These are phyloP conservation scores for Scedosporium apiospermum DNA, from an alignment of 2,329 filamentous ascomycete genomes.

Conservation along the genomic window DNA sequence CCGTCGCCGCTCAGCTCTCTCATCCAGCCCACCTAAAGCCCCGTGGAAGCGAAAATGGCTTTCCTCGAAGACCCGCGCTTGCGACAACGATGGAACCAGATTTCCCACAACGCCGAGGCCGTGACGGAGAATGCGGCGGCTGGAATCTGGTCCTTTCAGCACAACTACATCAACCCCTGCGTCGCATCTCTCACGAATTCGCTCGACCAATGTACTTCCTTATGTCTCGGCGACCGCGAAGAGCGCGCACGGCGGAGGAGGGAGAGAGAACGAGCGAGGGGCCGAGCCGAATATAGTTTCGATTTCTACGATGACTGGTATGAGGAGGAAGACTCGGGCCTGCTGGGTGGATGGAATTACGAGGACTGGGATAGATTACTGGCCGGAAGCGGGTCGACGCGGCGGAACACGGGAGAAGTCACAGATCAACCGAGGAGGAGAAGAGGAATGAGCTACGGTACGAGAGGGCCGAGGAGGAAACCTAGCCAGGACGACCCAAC, in stretches of 20 bases:
- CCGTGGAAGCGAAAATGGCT: conserved; percentile 30
- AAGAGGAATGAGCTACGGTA: conserved; percentile 84
- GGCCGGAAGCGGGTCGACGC: conserved; percentile 48
- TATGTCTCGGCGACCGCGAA: conserved; percentile 62
- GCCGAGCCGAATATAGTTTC: conserved; percentile 73
- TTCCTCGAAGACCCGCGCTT: conserved; percentile 76
- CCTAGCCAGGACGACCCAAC: conserved; percentile 71
- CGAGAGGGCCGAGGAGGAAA: conserved; percentile 45
- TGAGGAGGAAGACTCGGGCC: conserved; percentile 41
- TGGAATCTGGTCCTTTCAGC: conserved; percentile 79
- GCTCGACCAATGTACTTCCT: conserved; percentile 62
- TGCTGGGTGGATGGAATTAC: conserved; percentile 49
- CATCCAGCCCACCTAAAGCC: conserved; percentile 10
- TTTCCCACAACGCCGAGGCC: conserved; percentile 81
- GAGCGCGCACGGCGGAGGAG: conserved; percentile 61
- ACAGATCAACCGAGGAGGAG: conserved; percentile 61
- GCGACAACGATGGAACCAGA: conserved; percentile 87
- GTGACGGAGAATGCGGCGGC: conserved; percentile 89
- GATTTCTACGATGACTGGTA: conserved; percentile 99
- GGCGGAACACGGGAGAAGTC: conserved; percentile 24
- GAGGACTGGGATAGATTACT: conserved; percentile 82
- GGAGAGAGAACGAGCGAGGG: conserved; percentile 50
- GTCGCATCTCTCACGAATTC: conserved; percentile 56
- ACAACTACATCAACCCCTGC: conserved; percentile 78
- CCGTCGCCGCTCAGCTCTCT: background rate